phyloP scores from a whole-genome alignment of 2,329 filamentous ascomycete species.

The Clarireedia homoeocarpa region DNA sequence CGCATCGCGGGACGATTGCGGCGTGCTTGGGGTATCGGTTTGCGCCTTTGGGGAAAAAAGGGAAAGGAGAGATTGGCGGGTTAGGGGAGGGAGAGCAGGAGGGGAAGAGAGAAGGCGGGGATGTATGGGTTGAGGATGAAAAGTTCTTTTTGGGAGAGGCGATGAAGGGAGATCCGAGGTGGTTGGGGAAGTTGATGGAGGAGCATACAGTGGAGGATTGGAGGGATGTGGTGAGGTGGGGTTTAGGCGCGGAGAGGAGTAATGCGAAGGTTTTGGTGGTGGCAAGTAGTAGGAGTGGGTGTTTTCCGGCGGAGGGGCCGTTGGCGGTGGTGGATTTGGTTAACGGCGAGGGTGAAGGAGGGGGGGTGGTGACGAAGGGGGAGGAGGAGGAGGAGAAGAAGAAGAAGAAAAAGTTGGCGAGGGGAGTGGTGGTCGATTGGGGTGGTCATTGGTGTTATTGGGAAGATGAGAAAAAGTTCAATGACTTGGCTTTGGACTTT shows the following conservation, averaged over 20 bases:
- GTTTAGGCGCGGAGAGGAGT: slow-evolving; percentile 17
- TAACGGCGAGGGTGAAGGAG: slow-evolving; percentile 12
- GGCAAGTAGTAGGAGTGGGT: slow-evolving; percentile 27
- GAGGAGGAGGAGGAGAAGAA: background rate
- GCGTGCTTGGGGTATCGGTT: slow-evolving; percentile 26
- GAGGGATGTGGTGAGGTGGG: slow-evolving; percentile 22
- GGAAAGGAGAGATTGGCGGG: background rate
- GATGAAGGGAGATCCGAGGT: slow-evolving; percentile 23
- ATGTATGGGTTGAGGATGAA: slow-evolving; percentile 15
- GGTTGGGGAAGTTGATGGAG: slow-evolving; percentile 28
- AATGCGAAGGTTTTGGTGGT: slow-evolving; percentile 24
- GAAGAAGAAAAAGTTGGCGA: slow-evolving; percentile 11
- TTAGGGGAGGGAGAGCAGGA: background rate
- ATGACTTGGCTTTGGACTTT: slow-evolving; percentile 20
- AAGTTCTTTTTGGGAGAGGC: slow-evolving; percentile 26
- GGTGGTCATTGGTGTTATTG: slow-evolving; percentile 31
- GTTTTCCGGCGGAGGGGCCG: slow-evolving; percentile 27
- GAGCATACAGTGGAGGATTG: slow-evolving; percentile 29
- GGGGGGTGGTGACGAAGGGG: background rate
- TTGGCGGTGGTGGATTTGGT: slow-evolving; percentile 26
- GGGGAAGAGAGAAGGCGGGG: background rate
- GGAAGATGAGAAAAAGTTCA: slow-evolving; percentile 25
- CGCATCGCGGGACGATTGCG: slow-evolving; percentile 25
- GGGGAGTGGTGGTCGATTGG: slow-evolving; percentile 24
- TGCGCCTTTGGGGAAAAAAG: slow-evolving; percentile 10